These are phyloP conservation scores for Pisolithus sp. DNA, from an alignment of 768 basidiomycete genomes.

Conservation along the genomic window DNA sequence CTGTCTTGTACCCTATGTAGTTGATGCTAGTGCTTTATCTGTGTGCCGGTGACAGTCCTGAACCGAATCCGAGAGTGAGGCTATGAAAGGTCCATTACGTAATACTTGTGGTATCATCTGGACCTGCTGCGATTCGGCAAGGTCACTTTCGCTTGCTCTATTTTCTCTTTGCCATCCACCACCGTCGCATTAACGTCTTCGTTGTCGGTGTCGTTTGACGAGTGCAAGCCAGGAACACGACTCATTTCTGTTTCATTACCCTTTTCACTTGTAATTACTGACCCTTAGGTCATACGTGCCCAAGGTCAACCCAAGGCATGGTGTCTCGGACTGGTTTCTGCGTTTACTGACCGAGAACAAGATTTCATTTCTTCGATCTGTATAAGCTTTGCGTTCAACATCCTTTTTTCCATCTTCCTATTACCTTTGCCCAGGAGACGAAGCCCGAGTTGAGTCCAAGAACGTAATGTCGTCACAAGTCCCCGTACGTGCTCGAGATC, in stretches of 20 bases:
- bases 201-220: background rate
- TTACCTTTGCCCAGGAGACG: too few species aligned
- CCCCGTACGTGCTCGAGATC: conserved; percentile 40
- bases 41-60: background rate
- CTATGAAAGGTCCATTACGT: conserved; percentile 19
- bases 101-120: conserved; percentile 20
- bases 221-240: background rate
- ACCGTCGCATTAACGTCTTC: background rate
- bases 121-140: conserved; percentile 15
- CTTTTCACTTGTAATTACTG: background rate
- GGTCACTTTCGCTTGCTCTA: conserved; percentile 4
- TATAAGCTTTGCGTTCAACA: too few species aligned
- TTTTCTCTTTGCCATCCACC: conserved; percentile 8
- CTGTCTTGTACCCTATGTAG: background rate
- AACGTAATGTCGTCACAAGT: conserved; percentile 45
- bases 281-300: too few species aligned
- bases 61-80: background rate
- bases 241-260: background rate
- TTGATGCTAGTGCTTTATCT: background rate
- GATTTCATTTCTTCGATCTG: too few species aligned
- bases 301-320: too few species aligned
- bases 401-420: too few species aligned
- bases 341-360: too few species aligned
- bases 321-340: too few species aligned
- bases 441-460: background rate